Percentiles rank a stretch among this genome's conserved stretches.
phyloP scores from a whole-genome alignment of 2,329 filamentous ascomycete species.

The Aspergillus hiratsukae region DNA sequence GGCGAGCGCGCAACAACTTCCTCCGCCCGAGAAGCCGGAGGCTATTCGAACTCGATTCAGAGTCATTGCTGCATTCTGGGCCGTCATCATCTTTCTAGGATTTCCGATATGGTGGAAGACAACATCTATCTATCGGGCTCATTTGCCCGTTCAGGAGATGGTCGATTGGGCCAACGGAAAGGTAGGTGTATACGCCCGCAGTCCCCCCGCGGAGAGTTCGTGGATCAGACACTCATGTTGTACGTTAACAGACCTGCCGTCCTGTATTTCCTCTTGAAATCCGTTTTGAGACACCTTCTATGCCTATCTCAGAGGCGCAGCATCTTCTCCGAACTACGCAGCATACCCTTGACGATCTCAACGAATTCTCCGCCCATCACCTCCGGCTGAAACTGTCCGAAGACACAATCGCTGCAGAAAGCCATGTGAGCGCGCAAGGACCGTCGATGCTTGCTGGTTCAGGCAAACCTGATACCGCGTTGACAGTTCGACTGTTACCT shows the following conservation, averaged over 20 bases:
- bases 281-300: conserved; percentile 63
- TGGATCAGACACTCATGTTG: conserved; percentile 4
- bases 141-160: conserved; percentile 80
- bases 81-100: conserved; percentile 74
- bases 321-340: conserved; percentile 76
- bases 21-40: conserved; percentile 73
- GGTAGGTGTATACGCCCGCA: conserved; percentile 46
- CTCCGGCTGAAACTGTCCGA: conserved; percentile 64
- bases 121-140: conserved; percentile 84
- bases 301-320: conserved; percentile 64
- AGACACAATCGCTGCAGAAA: conserved; percentile 7
- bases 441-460: conserved; percentile 5
- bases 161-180: conserved; percentile 85
- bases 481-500: conserved; percentile 67
- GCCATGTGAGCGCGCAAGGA: conserved; percentile 8
- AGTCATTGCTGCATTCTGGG: conserved; percentile 87
- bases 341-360: conserved; percentile 77
- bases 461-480: conserved; percentile 48
- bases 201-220: background rate
- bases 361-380: conserved; percentile 80
- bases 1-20: conserved; percentile 38
- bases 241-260: conserved; percentile 64
- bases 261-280: conserved; percentile 85
- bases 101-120: conserved; percentile 95
- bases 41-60: conserved; percentile 65